Evolutionary conservation across 768 basidiomycete genomes (phyloP).

Genomic region (Mycena rebaudengoi): DNA sequence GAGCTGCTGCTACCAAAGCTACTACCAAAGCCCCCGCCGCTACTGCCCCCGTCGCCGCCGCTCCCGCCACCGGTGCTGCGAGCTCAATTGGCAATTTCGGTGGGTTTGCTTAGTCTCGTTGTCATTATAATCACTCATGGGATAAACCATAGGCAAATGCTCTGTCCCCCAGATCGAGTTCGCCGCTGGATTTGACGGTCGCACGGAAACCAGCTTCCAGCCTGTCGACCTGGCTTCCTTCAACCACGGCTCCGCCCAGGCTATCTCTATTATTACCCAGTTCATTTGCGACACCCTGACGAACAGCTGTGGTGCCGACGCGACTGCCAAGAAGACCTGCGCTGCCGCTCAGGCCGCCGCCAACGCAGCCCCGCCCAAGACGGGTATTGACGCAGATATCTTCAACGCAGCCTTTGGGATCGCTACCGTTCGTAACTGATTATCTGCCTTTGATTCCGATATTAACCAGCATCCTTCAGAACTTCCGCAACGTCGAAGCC

Average conservation of each 20-base stretch:
- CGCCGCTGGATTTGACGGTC: constrained; percentile 61
- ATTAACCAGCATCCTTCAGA: constrained; percentile 32
- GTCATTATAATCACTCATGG: neutral
- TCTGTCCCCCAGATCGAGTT: constrained; percentile 66
- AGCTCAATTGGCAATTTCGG: constrained; percentile 51
- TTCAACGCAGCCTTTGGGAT: constrained; percentile 68
- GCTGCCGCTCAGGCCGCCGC: constrained; percentile 50
- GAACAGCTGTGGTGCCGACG: constrained; percentile 62
- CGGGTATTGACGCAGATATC: constrained; percentile 65
- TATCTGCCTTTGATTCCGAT: neutral
- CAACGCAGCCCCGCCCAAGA: constrained; percentile 45
- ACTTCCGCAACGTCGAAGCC: constrained; percentile 45
- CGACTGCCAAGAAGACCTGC: constrained; percentile 60
- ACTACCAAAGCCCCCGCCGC: constrained; percentile 58
- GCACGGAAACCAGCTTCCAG: constrained; percentile 66
- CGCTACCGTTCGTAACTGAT: constrained; percentile 45
- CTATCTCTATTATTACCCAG: constrained; percentile 63
- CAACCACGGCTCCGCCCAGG: constrained; percentile 65
- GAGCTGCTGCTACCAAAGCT: constrained; percentile 41
- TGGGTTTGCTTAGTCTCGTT: neutral
- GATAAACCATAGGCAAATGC: constrained; percentile 56
- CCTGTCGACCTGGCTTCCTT: constrained; percentile 59
- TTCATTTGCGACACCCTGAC: constrained; percentile 64
- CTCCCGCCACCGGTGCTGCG: constrained; percentile 2
- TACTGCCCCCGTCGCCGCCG: constrained; percentile 34